Base-by-base conservation (phyloP, 176 grass and related monocot species). In the Tuctoria greenei region DNA sequence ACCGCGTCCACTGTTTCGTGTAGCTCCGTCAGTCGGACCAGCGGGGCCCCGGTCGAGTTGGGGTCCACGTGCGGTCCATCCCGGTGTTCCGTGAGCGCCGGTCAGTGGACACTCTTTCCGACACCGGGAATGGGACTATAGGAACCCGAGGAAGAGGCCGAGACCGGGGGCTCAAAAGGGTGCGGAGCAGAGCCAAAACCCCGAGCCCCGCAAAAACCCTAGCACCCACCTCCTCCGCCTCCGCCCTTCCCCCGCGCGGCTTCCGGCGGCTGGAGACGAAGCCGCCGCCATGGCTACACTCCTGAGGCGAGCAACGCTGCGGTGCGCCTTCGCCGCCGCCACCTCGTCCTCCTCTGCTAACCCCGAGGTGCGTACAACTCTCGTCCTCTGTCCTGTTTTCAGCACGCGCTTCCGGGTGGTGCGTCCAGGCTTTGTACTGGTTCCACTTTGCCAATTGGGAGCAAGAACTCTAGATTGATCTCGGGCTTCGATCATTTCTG, bases 221-320 rank as follows among this genome's bases (percentile, higher is more conserved):
- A 90, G 79, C 9, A 27, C 42, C 12, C 25, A 21, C 25, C 31
- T 31, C 31, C 13, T 14, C 15, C 41, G 10, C 71, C 44, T 16
- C 69, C 74, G 20, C 20, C 67, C 69, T 36, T 26, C 79, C 25
- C 25, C 67, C 35, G 27, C 47, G 55, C 59, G 64, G 73, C 52
- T 79, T 28, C 34, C 25, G 71, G 51, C 59, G 66, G 21, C n/a
- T 9, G 68, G 50, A 17, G 68, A 21, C 35, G 25, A 7, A 36
- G 47, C 27, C 55, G 49, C 43, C 57, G 34, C 65, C 86, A 97
- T 93, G 94, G 88, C 86, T 44, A 84, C 83, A n/a, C 81, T 97
- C 79, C 91, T 97, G 49, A 86, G 88, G 66, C 80, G 74, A 61
- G 86, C 62, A 7, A 76, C 71, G 12, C 62, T 91, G 4, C 86